A percentile compares a stretch with the other conserved stretches of the same genome.
Conservation (phyloP, 345 rosid species). For the Eucalyptus tenuipes region DNA sequence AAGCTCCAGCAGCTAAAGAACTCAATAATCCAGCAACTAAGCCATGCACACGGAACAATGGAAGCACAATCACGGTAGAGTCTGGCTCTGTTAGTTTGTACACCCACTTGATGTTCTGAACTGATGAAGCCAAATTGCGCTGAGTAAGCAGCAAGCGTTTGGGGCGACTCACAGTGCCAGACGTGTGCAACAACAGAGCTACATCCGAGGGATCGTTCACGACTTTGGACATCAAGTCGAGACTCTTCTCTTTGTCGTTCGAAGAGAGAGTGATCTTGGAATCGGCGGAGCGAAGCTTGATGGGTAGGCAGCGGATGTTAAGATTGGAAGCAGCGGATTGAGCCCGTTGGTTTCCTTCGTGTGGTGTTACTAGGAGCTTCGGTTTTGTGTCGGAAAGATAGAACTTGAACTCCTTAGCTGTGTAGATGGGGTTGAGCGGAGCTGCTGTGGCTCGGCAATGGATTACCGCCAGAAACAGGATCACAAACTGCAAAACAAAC, state of each 20-base stretch:
- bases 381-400: constrained; percentile 53
- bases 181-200: constrained; percentile 58
- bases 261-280: constrained; percentile 19
- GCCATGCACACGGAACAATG: constrained; percentile 68
- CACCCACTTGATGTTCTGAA: constrained; percentile 40
- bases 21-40: constrained; percentile 57
- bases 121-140: constrained; percentile 40
- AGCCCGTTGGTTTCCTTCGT: constrained; percentile 28
- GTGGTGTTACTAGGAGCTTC: constrained; percentile 29
- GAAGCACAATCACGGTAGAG: constrained; percentile 70
- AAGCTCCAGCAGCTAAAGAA: constrained; percentile 64
- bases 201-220: constrained; percentile 43
- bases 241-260: background rate
- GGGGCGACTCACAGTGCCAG: constrained; percentile 58
- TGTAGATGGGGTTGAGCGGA: constrained; percentile 49
- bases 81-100: constrained; percentile 57
- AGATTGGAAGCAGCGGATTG: too few relatives aligned
- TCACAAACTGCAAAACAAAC: constrained; percentile 32
- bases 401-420: constrained; percentile 49
- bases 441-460: constrained; percentile 56
- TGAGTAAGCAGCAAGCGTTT: constrained; percentile 57
- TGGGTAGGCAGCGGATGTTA: too few relatives aligned
- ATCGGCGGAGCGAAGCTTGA: background rate
- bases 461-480: constrained; percentile 55
- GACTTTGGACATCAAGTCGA: constrained; percentile 1